A percentile compares a stretch with the other conserved stretches of the same genome.
These are phyloP conservation scores for Coemansia sp. DNA, from an alignment of 192 early-diverging fungal genomes.

Conservation along the genomic window DNA sequence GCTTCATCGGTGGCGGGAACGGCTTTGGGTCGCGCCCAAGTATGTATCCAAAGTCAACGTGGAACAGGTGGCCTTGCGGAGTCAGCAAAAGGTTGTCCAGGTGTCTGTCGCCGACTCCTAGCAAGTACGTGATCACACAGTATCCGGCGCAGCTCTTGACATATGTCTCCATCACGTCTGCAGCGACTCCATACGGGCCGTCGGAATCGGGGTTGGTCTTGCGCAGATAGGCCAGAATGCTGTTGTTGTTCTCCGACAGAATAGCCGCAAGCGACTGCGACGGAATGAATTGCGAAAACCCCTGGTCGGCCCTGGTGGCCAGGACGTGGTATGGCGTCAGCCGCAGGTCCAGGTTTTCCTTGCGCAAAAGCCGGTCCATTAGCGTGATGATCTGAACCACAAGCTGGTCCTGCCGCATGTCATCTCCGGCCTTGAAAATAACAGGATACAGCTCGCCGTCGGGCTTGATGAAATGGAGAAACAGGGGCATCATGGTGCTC, in stretches of 20 bases:
- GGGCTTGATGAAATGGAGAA: slow-evolving; percentile 77
- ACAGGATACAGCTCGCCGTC: slow-evolving; percentile 91
- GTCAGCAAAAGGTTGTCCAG: slow-evolving; percentile 95
- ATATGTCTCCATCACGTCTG: slow-evolving; percentile 91
- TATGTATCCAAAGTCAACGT: slow-evolving; percentile 99
- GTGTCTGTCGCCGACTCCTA: slow-evolving; percentile 98
- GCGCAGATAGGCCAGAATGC: slow-evolving; percentile 77
- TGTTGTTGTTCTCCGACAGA: slow-evolving; percentile 82
- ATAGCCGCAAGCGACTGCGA: slow-evolving; percentile 87
- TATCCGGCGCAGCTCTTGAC: slow-evolving; percentile 97
- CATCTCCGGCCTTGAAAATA: slow-evolving; percentile 98
- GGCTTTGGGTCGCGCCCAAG: slow-evolving; percentile 99
- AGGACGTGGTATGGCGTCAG: slow-evolving; percentile 95
- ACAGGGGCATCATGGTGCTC: slow-evolving; percentile 83
- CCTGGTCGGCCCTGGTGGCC: slow-evolving; percentile 92
- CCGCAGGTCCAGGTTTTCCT: slow-evolving; percentile 93
- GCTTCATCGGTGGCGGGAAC: slow-evolving; percentile 99
- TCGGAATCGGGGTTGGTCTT: slow-evolving; percentile 69
- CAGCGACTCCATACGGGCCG: slow-evolving; percentile 66
- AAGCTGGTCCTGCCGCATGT: slow-evolving; percentile 95
- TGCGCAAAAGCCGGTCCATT: slow-evolving; percentile 92
- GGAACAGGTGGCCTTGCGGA: slow-evolving; percentile 84
- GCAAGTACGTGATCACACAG: slow-evolving; percentile 97
- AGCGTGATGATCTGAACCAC: slow-evolving; percentile 97
- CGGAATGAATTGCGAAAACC: slow-evolving; percentile 93